A percentile compares a stretch with the other conserved stretches of the same genome.
phyloP scores from a whole-genome alignment of 1,139 yeast genomes.

The Candida anutae region DNA sequence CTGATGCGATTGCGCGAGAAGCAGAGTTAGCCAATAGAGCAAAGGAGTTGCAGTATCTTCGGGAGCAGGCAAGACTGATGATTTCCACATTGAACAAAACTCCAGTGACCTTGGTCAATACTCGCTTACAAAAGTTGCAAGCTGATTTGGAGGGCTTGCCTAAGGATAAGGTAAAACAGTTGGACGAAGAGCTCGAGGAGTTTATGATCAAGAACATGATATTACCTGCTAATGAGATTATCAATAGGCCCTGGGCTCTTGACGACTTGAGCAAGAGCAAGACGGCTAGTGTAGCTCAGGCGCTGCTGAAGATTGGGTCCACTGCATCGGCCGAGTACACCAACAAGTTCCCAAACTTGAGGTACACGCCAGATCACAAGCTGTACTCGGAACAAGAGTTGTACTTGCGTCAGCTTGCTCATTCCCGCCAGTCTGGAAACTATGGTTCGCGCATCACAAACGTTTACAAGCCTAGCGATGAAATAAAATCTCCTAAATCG shows the following conservation, averaged over 20 bases:
- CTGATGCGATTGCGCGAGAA: conserved; percentile 39
- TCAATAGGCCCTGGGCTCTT: conserved; percentile 35
- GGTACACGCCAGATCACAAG: conserved; percentile 38
- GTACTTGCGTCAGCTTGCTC: conserved; percentile 59
- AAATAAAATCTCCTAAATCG: conserved; percentile 50
- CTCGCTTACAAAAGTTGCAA: conserved; percentile 25
- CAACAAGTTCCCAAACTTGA: conserved; percentile 31
- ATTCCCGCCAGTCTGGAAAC: conserved; percentile 36
- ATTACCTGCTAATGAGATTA: conserved; percentile 23
- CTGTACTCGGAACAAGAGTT: conserved; percentile 69
- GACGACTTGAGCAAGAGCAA: conserved; percentile 3
- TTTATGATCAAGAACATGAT: conserved; percentile 29
- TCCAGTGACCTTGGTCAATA: conserved; percentile 23
- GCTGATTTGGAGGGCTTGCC: conserved; percentile 22
- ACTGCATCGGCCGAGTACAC: conserved; percentile 25
- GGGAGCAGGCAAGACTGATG: conserved; percentile 18
- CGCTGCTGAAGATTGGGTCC: conserved; percentile 16
- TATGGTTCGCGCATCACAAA: conserved; percentile 62
- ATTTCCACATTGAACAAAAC: conserved; percentile 29
- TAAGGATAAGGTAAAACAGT: conserved; percentile 27
- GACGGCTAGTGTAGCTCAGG: conserved; percentile 3
- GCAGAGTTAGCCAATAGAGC: conserved; percentile 33
- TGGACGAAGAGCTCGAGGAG: conserved; percentile 37
- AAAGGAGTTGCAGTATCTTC: conserved; percentile 31
- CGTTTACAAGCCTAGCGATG: conserved; percentile 65